Conservation (phyloP, 345 rosid genomes). For the Diplotaxis tenuifolia region DNA sequence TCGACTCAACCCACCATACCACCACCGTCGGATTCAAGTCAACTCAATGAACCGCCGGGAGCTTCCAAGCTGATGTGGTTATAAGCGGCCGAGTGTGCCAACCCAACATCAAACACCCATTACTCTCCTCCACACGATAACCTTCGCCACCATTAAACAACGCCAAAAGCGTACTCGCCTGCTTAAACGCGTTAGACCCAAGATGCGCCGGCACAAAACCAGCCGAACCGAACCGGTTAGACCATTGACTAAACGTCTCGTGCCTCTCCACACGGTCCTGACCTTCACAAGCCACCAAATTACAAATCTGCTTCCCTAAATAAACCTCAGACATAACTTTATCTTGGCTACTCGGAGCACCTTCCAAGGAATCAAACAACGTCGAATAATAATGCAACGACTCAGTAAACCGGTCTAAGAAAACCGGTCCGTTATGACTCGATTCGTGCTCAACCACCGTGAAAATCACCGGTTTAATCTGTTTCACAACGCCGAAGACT, state of each 20-base stretch:
- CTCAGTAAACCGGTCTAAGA: conserved; percentile 82
- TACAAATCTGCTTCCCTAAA: conserved; percentile 81
- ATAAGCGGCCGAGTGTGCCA: conserved; percentile 89
- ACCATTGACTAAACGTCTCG: conserved; percentile 68
- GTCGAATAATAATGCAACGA: conserved; percentile 82
- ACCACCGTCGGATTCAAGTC: background rate
- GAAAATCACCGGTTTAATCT: conserved; percentile 65
- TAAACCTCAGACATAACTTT: conserved; percentile 77
- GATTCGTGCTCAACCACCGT: conserved; percentile 89
- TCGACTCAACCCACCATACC: conserved; percentile 3
- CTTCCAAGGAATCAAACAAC: conserved; percentile 78
- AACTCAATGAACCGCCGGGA: conserved; percentile 37
- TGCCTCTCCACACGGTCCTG: conserved; percentile 78
- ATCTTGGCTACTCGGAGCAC: conserved; percentile 47
- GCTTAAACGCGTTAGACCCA: conserved; percentile 85
- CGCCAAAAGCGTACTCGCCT: conserved; percentile 76
- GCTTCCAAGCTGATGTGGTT: conserved; percentile 85
- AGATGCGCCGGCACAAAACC: conserved; percentile 73
- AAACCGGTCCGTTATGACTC: conserved; percentile 68
- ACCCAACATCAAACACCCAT: conserved; percentile 77
- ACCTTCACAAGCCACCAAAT: conserved; percentile 82
- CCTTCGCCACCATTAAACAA: conserved; percentile 76
- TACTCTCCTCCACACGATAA: conserved; percentile 78
- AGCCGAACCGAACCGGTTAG: conserved; percentile 50
- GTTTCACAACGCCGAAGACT: conserved; percentile 56